phyloP scores from a whole-genome alignment of 31 red algal species.

The Bonnemaisonia californica region DNA sequence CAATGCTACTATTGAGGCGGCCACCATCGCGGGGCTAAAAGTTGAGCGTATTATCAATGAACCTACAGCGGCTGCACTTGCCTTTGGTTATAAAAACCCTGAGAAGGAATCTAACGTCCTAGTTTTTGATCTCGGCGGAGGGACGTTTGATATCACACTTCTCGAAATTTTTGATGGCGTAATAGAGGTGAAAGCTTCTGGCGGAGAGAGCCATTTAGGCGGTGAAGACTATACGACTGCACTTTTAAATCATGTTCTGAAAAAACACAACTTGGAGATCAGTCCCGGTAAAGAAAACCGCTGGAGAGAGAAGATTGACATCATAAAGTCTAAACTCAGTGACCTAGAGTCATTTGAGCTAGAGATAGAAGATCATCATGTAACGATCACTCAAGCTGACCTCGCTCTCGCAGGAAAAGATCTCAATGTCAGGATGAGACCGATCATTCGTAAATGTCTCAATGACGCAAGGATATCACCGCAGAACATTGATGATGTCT shows the following conservation, averaged over 20 bases:
- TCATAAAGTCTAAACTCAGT: conserved; percentile 96
- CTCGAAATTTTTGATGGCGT: conserved; percentile 98
- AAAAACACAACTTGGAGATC: conserved; percentile 97
- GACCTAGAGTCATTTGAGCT: too few species aligned
- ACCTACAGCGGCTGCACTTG: conserved; percentile 94
- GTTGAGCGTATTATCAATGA: conserved; percentile 98
- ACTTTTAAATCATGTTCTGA: conserved; percentile 83
- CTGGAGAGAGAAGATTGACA: conserved; percentile 94
- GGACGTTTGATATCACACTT: conserved; percentile 98
- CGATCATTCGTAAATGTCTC: conserved; percentile 82
- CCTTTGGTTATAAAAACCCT: conserved; percentile 92
- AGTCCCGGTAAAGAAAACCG: conserved; percentile 93
- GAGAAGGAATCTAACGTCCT: conserved; percentile 89
- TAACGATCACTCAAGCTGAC: conserved; percentile 92
- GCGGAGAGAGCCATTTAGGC: conserved; percentile 97
- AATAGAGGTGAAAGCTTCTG: conserved; percentile 98
- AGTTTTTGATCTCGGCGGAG: conserved; percentile 98
- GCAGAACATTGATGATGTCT: conserved; percentile 90
- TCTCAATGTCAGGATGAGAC: conserved; percentile 92
- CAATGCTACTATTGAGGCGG: conserved; percentile 98
- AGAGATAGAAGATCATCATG: too few species aligned
- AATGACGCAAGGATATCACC: conserved; percentile 85
- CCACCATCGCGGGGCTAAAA: conserved; percentile 95
- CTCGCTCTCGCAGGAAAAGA: conserved; percentile 98
- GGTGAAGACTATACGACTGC: conserved; percentile 98